Base-by-base conservation (phyloP, 2,329 filamentous ascomycete genomes). In the Cercospora citrullina region DNA sequence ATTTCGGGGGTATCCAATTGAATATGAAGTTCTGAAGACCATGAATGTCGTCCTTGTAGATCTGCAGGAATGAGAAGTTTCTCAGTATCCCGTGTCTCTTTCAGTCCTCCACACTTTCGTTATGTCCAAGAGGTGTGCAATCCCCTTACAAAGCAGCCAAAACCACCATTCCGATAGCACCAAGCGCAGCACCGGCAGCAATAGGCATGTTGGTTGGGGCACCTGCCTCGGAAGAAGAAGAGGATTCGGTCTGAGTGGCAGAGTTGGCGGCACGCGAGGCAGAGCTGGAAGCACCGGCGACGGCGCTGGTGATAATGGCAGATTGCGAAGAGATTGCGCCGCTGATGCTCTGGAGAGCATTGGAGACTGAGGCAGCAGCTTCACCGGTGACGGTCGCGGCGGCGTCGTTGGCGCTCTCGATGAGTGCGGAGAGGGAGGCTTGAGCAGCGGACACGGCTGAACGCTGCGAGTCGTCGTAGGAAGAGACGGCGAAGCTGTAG, bases 131-230 rank as follows among this genome's bases (percentile, higher is more conserved):
- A 42, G 16, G 4, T 42, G 1, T 7, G 36, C 36, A 5, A 42
- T 42, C 4, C 14, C 10, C 60, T 58, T 69, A 72, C 63, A 72
- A 64, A 55, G 68, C 60, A 21, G 66, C 69, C 59, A 70, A 39
- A 28, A 72, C 63, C 28, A 63, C 68, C 51, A 69, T 65, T 36
- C 71, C 71, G 23, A 72, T 58, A 31, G 69, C 71, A 63, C 71
- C 71, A 51, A 71, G 53, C n/a, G 71, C 71, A 55, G 63, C 71
- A 58, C 62, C 71, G 23, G 71, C 71, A 31, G 68, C 64, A n/a
- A 72, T 45, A 18, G 69, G 71, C 42, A 48, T 63, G 42, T 65
- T 63, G n/a, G 71, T 71, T 4, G 70, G 63, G 9, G 69, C 70
- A 48, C 61, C 63, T 12, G 53, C 39, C 9, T 36, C 67, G 28